Conservation (phyloP, 2,329 filamentous ascomycete species). For the Alternaria panax region DNA sequence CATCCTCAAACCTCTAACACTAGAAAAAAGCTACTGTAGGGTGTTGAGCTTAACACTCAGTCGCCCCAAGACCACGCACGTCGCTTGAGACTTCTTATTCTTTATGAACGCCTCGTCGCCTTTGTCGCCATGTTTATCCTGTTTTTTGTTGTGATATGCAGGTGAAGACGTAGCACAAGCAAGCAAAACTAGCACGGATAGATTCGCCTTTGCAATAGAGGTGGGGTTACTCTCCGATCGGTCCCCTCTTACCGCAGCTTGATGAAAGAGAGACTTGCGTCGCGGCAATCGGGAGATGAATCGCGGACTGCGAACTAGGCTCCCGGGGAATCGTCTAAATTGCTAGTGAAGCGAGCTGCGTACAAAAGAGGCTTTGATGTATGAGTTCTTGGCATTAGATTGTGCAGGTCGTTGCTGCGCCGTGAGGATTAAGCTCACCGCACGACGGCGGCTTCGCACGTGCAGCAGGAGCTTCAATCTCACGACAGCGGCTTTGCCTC, state of each 20-base stretch:
- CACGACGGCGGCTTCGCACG: not conserved
- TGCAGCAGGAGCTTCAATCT: conserved; percentile 1
- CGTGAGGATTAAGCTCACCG: not conserved
- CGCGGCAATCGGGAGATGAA: not conserved
- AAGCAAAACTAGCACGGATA: not conserved
- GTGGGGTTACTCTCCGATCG: not conserved
- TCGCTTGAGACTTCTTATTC: not conserved
- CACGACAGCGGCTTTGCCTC: not conserved
- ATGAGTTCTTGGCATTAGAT: not conserved
- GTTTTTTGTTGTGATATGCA: conserved; percentile 1
- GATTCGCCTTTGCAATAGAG: conserved; percentile 1
- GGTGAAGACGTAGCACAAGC: not conserved
- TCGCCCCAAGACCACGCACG: not conserved
- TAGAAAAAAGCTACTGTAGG: not conserved
- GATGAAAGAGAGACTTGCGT: not conserved
- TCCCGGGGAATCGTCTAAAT: not conserved
- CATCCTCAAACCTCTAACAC: not conserved
- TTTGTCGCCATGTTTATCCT: conserved; percentile 1
- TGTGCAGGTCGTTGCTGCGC: not conserved
- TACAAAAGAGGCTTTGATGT: conserved; percentile 2
- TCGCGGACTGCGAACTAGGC: not conserved
- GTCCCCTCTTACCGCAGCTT: not conserved
- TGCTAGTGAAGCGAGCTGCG: not conserved
- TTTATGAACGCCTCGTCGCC: not conserved
- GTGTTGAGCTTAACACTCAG: not conserved